A percentile compares a stretch with the other conserved stretches of the same genome.
Evolutionary conservation across 179 eudicot species (phyloP).

Genomic region (Beta corolliflora): DNA sequence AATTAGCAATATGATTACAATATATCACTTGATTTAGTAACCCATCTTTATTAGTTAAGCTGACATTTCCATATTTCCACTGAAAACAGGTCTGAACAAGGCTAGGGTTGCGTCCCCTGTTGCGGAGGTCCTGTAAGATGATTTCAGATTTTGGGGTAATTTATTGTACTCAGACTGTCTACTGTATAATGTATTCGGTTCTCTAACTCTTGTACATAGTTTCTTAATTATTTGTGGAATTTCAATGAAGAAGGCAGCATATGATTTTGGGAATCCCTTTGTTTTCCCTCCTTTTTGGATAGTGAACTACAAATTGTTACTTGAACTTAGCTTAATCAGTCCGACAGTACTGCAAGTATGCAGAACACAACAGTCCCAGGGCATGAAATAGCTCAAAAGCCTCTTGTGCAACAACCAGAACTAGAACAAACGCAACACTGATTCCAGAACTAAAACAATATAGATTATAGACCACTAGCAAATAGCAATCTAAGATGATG

Average conservation of each 20-base stretch:
- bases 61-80: background rate
- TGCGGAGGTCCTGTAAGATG: conserved; percentile 18
- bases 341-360: background rate
- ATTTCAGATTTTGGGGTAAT: background rate
- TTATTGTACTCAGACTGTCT: no score
- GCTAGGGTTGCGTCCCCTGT: conserved; percentile 2
- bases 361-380: background rate
- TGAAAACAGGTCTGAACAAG: conserved; percentile 13
- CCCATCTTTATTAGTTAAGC: background rate
- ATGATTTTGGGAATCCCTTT: background rate
- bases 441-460: no score
- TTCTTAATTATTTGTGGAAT: background rate
- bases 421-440: background rate
- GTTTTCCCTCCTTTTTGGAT: background rate
- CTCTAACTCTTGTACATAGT: background rate
- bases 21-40: background rate
- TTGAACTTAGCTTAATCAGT: background rate
- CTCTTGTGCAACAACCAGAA: background rate
- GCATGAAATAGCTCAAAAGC: background rate
- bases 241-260: background rate
- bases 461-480: no score
- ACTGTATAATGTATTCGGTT: no score
- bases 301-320: background rate
- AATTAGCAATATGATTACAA: background rate
- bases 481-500: no score